Evolutionary conservation across 164 flowering plant genomes (phyloP), one percentile per base, ranked within the genome.

Genomic region (Santalum album): DNA sequence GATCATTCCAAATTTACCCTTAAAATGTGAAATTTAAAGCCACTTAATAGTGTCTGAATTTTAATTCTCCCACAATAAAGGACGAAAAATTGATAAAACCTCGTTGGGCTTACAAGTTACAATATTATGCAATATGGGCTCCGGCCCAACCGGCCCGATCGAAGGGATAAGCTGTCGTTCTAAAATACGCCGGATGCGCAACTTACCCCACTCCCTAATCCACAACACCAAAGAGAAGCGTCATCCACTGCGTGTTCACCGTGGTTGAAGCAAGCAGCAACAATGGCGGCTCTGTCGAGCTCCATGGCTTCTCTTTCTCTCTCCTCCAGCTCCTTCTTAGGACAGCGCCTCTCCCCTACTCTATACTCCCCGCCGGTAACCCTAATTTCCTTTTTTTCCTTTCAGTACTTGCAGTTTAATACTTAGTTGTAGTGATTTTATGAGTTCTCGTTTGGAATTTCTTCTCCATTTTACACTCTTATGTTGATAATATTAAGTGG

Each of bases 271-370:
- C 23, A 46, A 59, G 75, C 75, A 89, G 80, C 81, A 50, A 78
- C 82, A 53, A 72, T 84, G 83, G 79, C 82, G 59, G 73, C 89
- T 15, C 86, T 87, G 24, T 96, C 87, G 65, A 78, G 86, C 77
- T 85, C 95, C 26, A 74, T 90, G 70, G 69, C 82, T 51, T 59
- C 96, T 17, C 79, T 87, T 50, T 76, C 87, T 22, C 76, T 90
- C 66, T 75, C 84, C 53, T 68, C 95, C 59, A 87, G 58, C 62
- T 80, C 96, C 38, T 87, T 83, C 73, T 56, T 85, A 1, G 96
- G 98, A 57, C 90, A 83, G 58, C 79, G 78, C 35, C 57, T 87
- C 62, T 66, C 79, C 18, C 78, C 80, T 50, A 45, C 72, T 57
- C 65, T 71, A 60, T 63, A 17, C 39, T 58, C 76, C 12, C 50